These are phyloP conservation scores for Xylaria sp. DNA, from an alignment of 2,329 filamentous ascomycete genomes.

Conservation along the genomic window DNA sequence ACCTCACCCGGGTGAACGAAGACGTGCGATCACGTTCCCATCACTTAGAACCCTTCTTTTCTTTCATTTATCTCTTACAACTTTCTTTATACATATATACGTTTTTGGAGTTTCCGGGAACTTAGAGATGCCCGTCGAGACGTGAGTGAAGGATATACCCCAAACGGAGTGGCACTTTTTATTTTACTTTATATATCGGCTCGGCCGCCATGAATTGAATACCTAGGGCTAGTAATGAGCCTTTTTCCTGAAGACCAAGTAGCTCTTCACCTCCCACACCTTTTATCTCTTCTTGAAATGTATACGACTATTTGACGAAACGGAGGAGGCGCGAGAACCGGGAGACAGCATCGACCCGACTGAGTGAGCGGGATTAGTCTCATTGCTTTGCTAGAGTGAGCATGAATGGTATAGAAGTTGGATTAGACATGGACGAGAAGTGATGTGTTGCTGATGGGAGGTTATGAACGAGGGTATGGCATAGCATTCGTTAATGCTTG, in stretches of 20 bases:
- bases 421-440: conserved; percentile 5
- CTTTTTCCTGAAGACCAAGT: not conserved
- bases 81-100: conserved; percentile 29
- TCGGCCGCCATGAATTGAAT: not conserved
- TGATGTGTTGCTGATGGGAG: conserved; percentile 1
- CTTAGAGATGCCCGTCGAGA: conserved; percentile 40
- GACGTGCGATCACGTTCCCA: conserved; percentile 13
- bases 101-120: conserved; percentile 43
- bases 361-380: not conserved
- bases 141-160: conserved; percentile 47
- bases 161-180: conserved; percentile 40
- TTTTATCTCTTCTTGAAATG: not conserved
- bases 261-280: not conserved
- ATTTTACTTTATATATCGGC: not conserved
- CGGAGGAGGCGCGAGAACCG: not conserved
- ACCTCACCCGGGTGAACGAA: not conserved
- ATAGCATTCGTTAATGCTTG: not conserved
- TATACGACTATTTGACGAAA: conserved; percentile 19
- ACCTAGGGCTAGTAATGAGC: not conserved
- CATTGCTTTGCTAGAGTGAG: not conserved
- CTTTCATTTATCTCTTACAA: not conserved
- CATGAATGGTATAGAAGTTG: not conserved
- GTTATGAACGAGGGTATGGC: conserved; percentile 13
- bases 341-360: not conserved
- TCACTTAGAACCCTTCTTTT: conserved; percentile 9